Percentiles rank a stretch among this genome's conserved stretches.
These are phyloP conservation scores for Clarireedia homoeocarpa DNA, from an alignment of 2,329 filamentous ascomycete species.

Conservation along the genomic window DNA sequence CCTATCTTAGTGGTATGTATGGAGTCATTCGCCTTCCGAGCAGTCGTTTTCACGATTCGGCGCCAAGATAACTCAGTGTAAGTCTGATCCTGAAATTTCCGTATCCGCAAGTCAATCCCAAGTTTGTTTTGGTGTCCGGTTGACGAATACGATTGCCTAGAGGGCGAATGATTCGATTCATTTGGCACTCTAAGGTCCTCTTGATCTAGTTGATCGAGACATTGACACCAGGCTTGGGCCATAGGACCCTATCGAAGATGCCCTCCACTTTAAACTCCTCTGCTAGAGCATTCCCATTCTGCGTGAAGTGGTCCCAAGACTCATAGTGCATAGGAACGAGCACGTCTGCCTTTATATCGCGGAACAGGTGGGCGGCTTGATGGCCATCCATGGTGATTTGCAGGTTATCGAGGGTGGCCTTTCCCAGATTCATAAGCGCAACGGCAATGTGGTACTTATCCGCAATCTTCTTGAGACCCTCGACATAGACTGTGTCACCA, in stretches of 20 bases:
- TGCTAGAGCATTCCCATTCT: constrained; percentile 16
- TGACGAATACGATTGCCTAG: too few relatives aligned
- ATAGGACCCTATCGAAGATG: background rate
- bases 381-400: background rate
- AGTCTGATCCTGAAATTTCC: too few relatives aligned
- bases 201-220: too few relatives aligned
- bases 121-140: too few relatives aligned
- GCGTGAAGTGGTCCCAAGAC: constrained; percentile 37
- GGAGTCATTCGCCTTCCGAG: too few relatives aligned
- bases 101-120: too few relatives aligned
- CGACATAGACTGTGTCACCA: background rate
- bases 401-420: background rate
- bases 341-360: constrained; percentile 34
- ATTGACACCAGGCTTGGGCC: background rate
- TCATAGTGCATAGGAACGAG: constrained; percentile 42
- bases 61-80: too few relatives aligned
- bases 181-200: too few relatives aligned
- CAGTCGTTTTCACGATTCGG: too few relatives aligned
- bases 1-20: too few relatives aligned
- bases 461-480: background rate
- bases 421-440: background rate
- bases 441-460: background rate
- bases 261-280: background rate
- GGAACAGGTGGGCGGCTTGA: constrained; percentile 29
- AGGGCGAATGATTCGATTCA: too few relatives aligned